Evolutionary conservation across 163 green algal genomes (phyloP).

Genomic region (Scenedesmus sp.): DNA sequence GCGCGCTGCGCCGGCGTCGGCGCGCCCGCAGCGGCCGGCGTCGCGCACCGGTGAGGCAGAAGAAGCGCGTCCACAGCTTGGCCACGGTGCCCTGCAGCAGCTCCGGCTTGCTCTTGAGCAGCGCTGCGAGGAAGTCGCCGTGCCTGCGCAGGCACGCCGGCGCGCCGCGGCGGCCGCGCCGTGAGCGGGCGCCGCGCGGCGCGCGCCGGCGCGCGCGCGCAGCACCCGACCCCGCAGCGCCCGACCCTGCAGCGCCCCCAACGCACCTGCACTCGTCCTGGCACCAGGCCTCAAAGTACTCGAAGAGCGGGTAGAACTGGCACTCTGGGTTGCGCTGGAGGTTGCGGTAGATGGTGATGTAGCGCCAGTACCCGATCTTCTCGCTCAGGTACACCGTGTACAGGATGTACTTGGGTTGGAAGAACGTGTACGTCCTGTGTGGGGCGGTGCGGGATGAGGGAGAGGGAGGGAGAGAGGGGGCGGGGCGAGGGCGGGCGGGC

Average conservation of each 20-base stretch:
- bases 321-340: constrained; percentile 96
- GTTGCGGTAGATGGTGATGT: constrained; percentile 99
- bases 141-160: constrained; percentile 5
- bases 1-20: no score
- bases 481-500: no score
- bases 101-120: constrained; percentile 93
- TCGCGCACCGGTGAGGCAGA: constrained; percentile 98
- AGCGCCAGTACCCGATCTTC: constrained; percentile 99
- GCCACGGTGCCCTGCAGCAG: constrained; percentile 91
- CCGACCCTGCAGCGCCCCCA: constrained; percentile 62
- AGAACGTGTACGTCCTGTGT: constrained; percentile 54
- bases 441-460: background rate
- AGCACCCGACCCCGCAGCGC: no score
- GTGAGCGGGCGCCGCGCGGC: no score
- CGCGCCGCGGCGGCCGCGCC: no score
- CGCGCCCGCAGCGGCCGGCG: no score
- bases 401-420: constrained; percentile 98
- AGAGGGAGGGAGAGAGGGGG: no score
- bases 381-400: constrained; percentile 97
- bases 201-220: no score
- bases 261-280: constrained; percentile 89
- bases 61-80: constrained; percentile 96
- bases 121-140: constrained; percentile 83
- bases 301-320: constrained; percentile 98
- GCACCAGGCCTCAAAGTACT: constrained; percentile 99